Evolutionary conservation across 1,284 basidiomycete species (phyloP), one percentile per base, ranked within the genome.

Genomic region (Meripilus lineatus): DNA sequence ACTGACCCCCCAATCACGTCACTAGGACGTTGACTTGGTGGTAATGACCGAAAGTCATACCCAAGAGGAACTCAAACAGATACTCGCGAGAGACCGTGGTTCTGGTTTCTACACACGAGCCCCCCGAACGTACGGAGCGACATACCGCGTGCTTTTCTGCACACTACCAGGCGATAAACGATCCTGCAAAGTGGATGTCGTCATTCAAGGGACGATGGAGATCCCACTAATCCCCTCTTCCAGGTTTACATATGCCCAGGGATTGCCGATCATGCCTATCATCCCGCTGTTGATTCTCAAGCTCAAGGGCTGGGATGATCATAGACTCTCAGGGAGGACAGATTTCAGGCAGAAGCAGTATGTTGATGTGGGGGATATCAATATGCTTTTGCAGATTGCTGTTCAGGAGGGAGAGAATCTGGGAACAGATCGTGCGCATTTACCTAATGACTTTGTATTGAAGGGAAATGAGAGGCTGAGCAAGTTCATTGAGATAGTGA

Each of bases 301-400:
- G 49, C 53, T 66, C 24, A 59, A 66, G 48, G 62, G 56, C 5
- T 66, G 65, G 65, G 40, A 36, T 7, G 58, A 66, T 48, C 64
- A 66, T 45, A 55, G 59, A 34, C 45, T 38, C 5, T 55, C 64
- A 6, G 8, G 36, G 14, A 45, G 53, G 15, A 14, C 28, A 7
- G 51, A 61, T 35, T 41, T 59, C 40, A 54, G 44, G 41, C 45
- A 32, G 41, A 66, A 66, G 53, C 56, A 58, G 50, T 46, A 55
- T 26, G 50, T 50, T 15, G 64, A 67, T 39, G 50, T 52, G 1
- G 35, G 47, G 3, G 65, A 67, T 45, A 53, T 67, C 33, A 37
- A 35, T 3, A 51, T 49, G 54, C 51, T 57, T 17, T 41, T 58
- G 23, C 28, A 26, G 15, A 56, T 55, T n/a, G 62, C 62, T 32